phyloP scores from a whole-genome alignment of 2,329 filamentous ascomycete genomes.

The Neodidymelliopsis sp. region DNA sequence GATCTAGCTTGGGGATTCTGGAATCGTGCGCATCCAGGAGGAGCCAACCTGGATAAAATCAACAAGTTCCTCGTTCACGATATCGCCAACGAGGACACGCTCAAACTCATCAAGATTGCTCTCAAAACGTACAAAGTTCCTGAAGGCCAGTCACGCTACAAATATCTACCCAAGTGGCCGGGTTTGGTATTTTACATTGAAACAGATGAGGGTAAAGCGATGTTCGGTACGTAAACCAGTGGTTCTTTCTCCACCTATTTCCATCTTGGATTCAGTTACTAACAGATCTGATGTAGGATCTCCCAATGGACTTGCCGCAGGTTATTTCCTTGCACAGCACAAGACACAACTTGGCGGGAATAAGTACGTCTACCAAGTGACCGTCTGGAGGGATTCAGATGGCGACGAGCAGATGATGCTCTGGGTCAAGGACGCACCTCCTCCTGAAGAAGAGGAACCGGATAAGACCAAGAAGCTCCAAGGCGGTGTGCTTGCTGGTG shows the following conservation, averaged over 20 bases:
- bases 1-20: conserved; percentile 12
- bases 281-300: no score
- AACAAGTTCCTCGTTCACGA: conserved; percentile 7
- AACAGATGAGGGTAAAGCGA: conserved; percentile 10
- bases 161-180: conserved; percentile 3
- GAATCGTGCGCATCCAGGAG: neutral
- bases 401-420: conserved; percentile 15
- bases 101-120: conserved; percentile 1
- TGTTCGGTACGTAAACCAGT: no score
- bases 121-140: conserved; percentile 2
- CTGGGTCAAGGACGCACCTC: conserved; percentile 13
- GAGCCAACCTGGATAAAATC: conserved; percentile 1
- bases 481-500: neutral
- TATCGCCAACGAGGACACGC: conserved; percentile 1
- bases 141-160: neutral
- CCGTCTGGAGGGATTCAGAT: neutral
- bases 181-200: conserved; percentile 3
- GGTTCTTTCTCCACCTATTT: no score
- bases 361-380: conserved; percentile 20
- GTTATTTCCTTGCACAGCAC: conserved; percentile 20
- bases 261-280: no score
- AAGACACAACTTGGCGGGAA: conserved; percentile 16
- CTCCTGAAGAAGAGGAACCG: neutral
- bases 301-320: conserved; percentile 12
- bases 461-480: neutral